Base-by-base conservation (phyloP, 805 yeast genomes). In the Saturnispora hagleri region DNA sequence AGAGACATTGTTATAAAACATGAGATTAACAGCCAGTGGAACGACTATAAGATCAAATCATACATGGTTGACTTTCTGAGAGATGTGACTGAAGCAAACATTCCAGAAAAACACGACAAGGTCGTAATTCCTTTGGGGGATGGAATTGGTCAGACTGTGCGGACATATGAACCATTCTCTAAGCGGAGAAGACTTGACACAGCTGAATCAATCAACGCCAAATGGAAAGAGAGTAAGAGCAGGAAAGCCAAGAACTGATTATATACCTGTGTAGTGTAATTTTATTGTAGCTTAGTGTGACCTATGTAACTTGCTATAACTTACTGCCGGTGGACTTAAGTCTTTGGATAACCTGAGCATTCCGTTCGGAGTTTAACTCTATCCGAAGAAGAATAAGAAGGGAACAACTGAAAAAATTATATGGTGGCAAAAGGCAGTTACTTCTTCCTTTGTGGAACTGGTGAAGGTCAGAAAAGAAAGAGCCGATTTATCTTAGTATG, bases 171-270 rank as follows among this genome's bases (percentile, higher is more conserved):
- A 4, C 84, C 85, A 7, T 64, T 89, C 41, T 58, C 60, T 9
- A 64, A 80, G 26, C 73, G 96, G 52, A 78, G 75, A 15, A 66
- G 76, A 43, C 72, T 80, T 54, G 91, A 83, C 17, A 62, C 84
- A 1, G 84, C 79, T n/a, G 89, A 84, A 48, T 76, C 69, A 15
- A 80, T 84, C 10, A 91, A 91, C 64, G 79, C 71, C 40, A 78
- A 81, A 57, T 86, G 82, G 72, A 61, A 66, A 56, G 67, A 70
- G 58, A 78, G 74, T 62, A 74, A 68, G 55, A 66, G 60, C 49
- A 60, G 50, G 36, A 52, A 50, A 35, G 13, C 34, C 15, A 13
- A 3, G 5, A 31, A 10, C 5, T 31, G 15, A 31, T 13, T 12
- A 31, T 31, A 31, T 12, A 31, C 1, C 13, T 31, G 3, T 31